Percentiles rank a stretch among this genome's conserved stretches.
Evolutionary conservation across 352 stramenopile species (phyloP).

Genomic region (Phytopythium delawarense): DNA sequence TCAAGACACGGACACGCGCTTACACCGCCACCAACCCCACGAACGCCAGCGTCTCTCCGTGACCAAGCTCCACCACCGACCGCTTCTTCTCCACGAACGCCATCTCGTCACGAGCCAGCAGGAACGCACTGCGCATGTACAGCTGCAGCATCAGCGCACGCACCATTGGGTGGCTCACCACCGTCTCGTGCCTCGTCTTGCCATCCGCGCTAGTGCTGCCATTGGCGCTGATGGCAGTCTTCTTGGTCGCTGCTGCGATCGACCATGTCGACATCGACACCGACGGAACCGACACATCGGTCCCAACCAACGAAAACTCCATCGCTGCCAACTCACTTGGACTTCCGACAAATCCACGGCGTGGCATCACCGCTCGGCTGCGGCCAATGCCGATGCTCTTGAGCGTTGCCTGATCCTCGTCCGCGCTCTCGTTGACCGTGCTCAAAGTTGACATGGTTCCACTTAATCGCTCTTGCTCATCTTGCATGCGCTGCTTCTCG

Average conservation of each 20-base stretch:
- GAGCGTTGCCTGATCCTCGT: not conserved
- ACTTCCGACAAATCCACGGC: not conserved
- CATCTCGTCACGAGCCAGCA: slow-evolving; percentile 3
- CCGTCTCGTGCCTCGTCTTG: not conserved
- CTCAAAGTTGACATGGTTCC: not conserved
- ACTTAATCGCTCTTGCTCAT: not conserved
- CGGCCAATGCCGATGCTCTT: not conserved
- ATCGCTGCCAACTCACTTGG: not conserved
- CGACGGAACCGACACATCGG: not conserved
- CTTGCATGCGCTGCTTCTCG: not conserved
- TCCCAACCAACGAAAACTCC: not conserved
- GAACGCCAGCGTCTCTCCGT: slow-evolving; percentile 5
- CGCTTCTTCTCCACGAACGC: slow-evolving; percentile 8
- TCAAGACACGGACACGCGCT: too few species aligned
- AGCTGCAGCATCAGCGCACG: not conserved
- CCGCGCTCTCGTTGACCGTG: not conserved
- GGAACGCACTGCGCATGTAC: not conserved
- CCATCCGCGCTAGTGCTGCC: not conserved
- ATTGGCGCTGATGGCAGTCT: not conserved
- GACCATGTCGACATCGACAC: not conserved
- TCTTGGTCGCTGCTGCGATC: not conserved
- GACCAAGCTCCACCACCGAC: slow-evolving; percentile 1
- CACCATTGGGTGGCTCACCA: not conserved
- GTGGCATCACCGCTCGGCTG: not conserved
- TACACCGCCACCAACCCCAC: not conserved